Percentiles rank a stretch among this genome's conserved stretches.
phyloP scores from a whole-genome alignment of 257 asterid species.

The Gardenia jasminoides region DNA sequence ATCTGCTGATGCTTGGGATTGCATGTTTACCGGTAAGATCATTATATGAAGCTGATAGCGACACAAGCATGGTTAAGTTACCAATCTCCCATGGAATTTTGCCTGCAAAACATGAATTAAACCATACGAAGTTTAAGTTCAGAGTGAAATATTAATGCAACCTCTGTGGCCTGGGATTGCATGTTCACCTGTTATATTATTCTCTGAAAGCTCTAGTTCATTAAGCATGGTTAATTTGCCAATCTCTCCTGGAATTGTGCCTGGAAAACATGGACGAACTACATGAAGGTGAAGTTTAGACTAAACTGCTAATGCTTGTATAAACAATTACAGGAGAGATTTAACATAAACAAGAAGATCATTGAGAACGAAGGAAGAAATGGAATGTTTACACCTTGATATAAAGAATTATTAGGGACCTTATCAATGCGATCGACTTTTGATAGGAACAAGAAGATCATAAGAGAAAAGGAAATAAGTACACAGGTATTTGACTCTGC shows the following conservation, averaged over 20 bases:
- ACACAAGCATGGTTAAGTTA: constrained; percentile 16
- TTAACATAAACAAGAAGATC: too few species aligned
- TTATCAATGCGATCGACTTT: too few species aligned
- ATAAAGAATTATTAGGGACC: too few species aligned
- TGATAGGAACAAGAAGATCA: too few species aligned
- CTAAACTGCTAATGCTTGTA: background rate
- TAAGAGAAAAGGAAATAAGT: too few species aligned
- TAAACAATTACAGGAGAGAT: too few species aligned
- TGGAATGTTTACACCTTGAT: too few species aligned
- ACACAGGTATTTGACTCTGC: too few species aligned
- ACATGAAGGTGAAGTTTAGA: background rate
- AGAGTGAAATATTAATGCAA: background rate
- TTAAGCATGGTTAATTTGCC: background rate
- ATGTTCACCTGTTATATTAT: background rate
- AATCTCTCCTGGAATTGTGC: background rate
- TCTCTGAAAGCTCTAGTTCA: background rate
- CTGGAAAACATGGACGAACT: background rate
- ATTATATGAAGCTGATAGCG: background rate
- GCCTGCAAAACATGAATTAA: background rate
- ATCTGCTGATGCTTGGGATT: too few species aligned
- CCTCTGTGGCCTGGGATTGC: background rate
- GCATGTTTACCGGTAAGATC: constrained; percentile 17
- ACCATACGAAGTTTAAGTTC: background rate
- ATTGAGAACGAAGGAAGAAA: too few species aligned
- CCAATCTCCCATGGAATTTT: constrained; percentile 26